Percentiles rank a stretch among this genome's conserved stretches.
phyloP scores from a whole-genome alignment of 179 eudicot genomes.

The Patellifolia procumbens region DNA sequence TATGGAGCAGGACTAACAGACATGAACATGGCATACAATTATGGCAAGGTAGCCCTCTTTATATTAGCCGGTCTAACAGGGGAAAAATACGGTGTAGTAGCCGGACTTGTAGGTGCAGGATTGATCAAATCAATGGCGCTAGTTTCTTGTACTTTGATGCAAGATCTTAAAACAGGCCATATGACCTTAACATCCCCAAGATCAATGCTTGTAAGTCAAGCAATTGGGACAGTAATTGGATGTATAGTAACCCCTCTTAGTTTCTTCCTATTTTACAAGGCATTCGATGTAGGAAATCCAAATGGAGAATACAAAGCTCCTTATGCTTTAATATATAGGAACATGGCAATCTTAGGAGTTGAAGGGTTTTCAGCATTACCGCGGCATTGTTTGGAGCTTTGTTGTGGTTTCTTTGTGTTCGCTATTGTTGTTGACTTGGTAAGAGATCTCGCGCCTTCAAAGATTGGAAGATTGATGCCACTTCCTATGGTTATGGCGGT shows the following conservation, averaged over 20 bases:
- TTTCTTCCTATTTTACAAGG: constrained; percentile 70
- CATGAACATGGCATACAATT: constrained; percentile 76
- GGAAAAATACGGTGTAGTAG: constrained; percentile 60
- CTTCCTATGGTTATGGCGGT: constrained; percentile 77
- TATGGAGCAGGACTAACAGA: constrained; percentile 85
- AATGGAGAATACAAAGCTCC: constrained; percentile 82
- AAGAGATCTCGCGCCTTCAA: constrained; percentile 48
- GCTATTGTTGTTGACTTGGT: constrained; percentile 54
- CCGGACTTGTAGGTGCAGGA: constrained; percentile 65
- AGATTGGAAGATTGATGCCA: constrained; percentile 63
- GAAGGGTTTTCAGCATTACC: constrained; percentile 82
- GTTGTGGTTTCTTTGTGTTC: constrained; percentile 58
- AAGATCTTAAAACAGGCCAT: constrained; percentile 75
- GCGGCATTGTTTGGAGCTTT: constrained; percentile 61
- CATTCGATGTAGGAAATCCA: constrained; percentile 74
- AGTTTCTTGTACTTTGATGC: constrained; percentile 68
- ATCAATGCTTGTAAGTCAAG: constrained; percentile 74
- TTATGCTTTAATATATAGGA: constrained; percentile 68
- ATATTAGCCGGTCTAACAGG: constrained; percentile 56
- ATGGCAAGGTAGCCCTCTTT: constrained; percentile 76
- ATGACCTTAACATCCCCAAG: constrained; percentile 69
- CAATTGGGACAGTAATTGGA: constrained; percentile 67
- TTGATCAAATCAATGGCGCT: constrained; percentile 57
- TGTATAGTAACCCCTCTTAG: constrained; percentile 64
- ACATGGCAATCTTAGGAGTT: constrained; percentile 72